Conservation (phyloP, 108 stramenopile species). For the Epithemia pelagica region DNA sequence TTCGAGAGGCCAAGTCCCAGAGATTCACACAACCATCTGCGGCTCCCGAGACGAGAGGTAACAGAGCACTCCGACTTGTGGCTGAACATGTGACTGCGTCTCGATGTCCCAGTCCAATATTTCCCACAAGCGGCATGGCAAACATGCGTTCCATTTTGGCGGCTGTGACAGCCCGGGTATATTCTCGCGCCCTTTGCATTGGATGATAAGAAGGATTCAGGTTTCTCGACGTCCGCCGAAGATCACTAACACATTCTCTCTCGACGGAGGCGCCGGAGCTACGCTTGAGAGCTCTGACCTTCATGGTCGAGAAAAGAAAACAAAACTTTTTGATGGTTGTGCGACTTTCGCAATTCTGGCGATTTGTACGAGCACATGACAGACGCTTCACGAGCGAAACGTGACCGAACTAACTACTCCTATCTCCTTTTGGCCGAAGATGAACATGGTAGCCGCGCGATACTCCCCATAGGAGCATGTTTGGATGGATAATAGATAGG, state of each 20-base stretch:
- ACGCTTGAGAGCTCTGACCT: constrained; percentile 79
- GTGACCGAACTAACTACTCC: no score
- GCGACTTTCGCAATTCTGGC: no score
- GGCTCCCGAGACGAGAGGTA: constrained; percentile 85
- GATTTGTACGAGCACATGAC: no score
- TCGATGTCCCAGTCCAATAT: constrained; percentile 85
- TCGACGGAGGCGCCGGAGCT: constrained; percentile 40
- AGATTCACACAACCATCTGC: constrained; percentile 91
- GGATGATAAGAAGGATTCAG: constrained; percentile 79
- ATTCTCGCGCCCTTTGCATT: constrained; percentile 81
- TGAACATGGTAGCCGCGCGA: no score
- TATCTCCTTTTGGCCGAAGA: no score
- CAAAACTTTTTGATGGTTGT: constrained; percentile 22
- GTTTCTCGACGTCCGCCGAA: constrained; percentile 60
- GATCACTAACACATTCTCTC: constrained; percentile 69
- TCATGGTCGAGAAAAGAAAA: constrained; percentile 67
- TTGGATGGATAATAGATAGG: no score
- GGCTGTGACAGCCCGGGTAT: constrained; percentile 87
- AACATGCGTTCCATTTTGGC: constrained; percentile 98
- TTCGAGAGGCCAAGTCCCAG: constrained; percentile 89
- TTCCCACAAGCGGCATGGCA: constrained; percentile 87
- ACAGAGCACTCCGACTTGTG: constrained; percentile 58
- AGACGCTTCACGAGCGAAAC: no score
- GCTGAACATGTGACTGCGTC: constrained; percentile 88
- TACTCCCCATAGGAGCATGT: no score